Conservation (phyloP, 176 grass and related monocot genomes). For the Zea luxurians region DNA sequence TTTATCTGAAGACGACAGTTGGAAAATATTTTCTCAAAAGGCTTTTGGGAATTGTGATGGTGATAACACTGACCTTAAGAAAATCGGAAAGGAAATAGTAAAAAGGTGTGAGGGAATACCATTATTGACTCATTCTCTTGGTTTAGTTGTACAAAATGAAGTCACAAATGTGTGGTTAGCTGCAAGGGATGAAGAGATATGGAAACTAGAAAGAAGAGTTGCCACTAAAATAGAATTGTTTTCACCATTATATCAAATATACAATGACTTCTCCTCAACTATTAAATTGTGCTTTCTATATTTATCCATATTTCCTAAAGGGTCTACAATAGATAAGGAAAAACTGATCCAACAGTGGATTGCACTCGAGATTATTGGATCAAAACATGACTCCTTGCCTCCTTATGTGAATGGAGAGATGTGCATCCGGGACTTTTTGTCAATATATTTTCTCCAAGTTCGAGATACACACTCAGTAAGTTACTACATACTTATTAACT, state of each 20-base stretch:
- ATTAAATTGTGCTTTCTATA: conserved; percentile 49
- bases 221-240: not conserved
- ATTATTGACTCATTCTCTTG: conserved; percentile 32
- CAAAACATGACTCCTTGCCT: conserved; percentile 30
- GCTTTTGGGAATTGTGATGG: conserved; percentile 18
- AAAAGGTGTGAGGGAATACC: conserved; percentile 45
- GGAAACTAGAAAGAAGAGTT: conserved; percentile 6
- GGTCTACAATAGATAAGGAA: conserved; percentile 29
- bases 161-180: conserved; percentile 10
- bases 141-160: conserved; percentile 13
- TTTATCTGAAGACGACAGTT: conserved; percentile 41
- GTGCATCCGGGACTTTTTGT: conserved; percentile 34
- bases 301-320: conserved; percentile 44
- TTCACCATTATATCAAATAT: conserved; percentile 23
- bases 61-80: not conserved
- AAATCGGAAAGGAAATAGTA: conserved; percentile 39
- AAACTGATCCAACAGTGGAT: conserved; percentile 41
- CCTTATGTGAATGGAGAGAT: conserved; percentile 30
- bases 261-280: not conserved
- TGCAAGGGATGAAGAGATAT: conserved; percentile 35
- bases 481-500: not conserved
- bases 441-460: conserved; percentile 30
- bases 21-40: conserved; percentile 36
- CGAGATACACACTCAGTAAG: conserved; percentile 5
- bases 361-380: conserved; percentile 34